Base-by-base conservation (phyloP, 768 basidiomycete species). In the Xerocomus brunneocitrinus region DNA sequence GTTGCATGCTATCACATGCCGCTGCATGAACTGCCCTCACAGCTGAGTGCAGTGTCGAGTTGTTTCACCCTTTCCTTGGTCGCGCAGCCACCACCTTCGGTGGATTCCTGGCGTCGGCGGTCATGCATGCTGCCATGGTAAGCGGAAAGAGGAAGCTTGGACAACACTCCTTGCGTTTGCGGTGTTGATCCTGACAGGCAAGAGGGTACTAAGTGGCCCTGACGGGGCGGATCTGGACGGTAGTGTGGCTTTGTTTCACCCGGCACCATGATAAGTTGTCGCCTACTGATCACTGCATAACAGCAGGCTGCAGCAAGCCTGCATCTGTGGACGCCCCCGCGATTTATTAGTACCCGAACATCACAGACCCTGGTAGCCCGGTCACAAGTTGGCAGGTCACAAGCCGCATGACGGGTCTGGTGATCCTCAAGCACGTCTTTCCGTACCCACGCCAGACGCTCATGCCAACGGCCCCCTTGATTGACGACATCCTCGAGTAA, bases 71-170 rank as follows among this genome's bases (percentile, higher is more conserved):
- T 68, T 1, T 39, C 66, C 19, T 64, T 62, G 22, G 54, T 65
- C 30, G 76, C 9, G 49, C 62, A 0, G 82, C 79, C 2, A 71
- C 66, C 1, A 67, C 85, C 2, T 38, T 87, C 2, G 83, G 83
- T 8, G 74, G 76, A 5, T 87, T 87, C 62, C 54, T 79, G 1
- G 62, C 77, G 4, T 87, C 86, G 0, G 83, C 73, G 2, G 34
- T 83, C 8, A 62, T 85, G 12, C 87, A 88, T 55, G 71, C 79
- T 50, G 42, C 77, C 5, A 75, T 76, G 5, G 42, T 80, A 45
- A 79, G 78, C 74, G 74, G 77, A 0, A 74, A 8, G 67, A 72
- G 0, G 79, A 82, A 28, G 69, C 77, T n/a, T 49, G 52, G 56
- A 52, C 60, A 25, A 70, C 80, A 35, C 64, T 69, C 0, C 73